Conservation (phyloP, 2,329 filamentous ascomycete genomes). For the Penicillium vulpinum region DNA sequence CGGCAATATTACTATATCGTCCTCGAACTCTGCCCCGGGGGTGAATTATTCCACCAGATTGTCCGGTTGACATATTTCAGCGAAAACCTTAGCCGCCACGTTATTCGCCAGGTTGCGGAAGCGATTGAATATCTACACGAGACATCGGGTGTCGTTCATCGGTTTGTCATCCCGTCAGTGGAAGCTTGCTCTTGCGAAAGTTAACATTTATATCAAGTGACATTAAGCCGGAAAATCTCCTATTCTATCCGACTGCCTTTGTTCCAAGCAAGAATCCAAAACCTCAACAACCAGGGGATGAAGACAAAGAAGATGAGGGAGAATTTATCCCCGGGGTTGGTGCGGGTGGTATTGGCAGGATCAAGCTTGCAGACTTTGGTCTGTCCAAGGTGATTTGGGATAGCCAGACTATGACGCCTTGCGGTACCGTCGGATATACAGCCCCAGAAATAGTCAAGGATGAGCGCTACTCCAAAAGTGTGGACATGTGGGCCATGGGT, state of each 20-base stretch:
- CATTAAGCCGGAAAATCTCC: constrained; percentile 96
- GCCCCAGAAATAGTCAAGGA: constrained; percentile 99
- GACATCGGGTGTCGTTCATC: constrained; percentile 91
- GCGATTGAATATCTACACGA: constrained; percentile 93
- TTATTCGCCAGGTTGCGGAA: constrained; percentile 92
- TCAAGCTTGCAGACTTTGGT: constrained; percentile 98
- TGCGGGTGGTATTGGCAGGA: constrained; percentile 84
- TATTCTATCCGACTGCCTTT: constrained; percentile 85
- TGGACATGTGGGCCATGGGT: constrained; percentile 98
- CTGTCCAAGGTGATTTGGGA: constrained; percentile 99
- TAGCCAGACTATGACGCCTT: constrained; percentile 97
- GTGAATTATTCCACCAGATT: constrained; percentile 97
- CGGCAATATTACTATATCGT: constrained; percentile 97
- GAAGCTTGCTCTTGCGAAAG: not conserved
- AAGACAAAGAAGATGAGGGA: constrained; percentile 96
- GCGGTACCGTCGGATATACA: constrained; percentile 96
- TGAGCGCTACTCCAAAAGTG: constrained; percentile 96
- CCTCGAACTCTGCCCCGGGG: constrained; percentile 89
- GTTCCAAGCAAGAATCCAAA: constrained; percentile 77
- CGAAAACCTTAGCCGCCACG: constrained; percentile 89
- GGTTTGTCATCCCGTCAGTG: constrained; percentile 58
- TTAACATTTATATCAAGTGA: constrained; percentile 27
- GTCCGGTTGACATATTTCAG: constrained; percentile 98
- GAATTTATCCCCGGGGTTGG: constrained; percentile 83
- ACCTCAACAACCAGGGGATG: constrained; percentile 81